Percentiles rank a stretch among this genome's conserved stretches.
phyloP scores from a whole-genome alignment of 768 basidiomycete species.

The Leccinum arenicola region DNA sequence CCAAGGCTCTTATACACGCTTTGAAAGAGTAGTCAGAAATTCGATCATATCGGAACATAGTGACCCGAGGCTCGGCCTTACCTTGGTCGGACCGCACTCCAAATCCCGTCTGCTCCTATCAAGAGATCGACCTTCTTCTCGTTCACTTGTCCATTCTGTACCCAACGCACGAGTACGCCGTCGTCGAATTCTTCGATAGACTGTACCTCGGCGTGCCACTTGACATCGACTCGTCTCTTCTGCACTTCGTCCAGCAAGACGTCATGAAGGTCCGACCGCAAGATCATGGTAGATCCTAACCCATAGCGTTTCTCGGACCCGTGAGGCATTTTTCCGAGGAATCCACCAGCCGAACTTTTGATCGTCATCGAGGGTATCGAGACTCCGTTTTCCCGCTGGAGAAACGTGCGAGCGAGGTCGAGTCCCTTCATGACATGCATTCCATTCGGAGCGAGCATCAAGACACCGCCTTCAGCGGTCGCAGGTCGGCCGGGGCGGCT shows the following conservation, averaged over 20 bases:
- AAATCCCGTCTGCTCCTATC: conserved; percentile 32
- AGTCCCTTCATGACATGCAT: conserved; percentile 29
- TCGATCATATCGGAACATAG: neutral
- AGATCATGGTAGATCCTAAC: conserved; percentile 24
- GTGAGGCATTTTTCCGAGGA: conserved; percentile 24
- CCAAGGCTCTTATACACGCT: conserved; percentile 26
- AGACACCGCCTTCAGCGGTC: conserved; percentile 22
- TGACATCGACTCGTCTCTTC: conserved; percentile 14
- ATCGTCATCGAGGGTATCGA: conserved; percentile 21
- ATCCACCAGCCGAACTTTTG: conserved; percentile 20
- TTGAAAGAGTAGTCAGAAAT: conserved; percentile 2
- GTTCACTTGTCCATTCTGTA: conserved; percentile 15
- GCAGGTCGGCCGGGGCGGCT: conserved; percentile 16
- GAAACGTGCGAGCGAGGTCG: conserved; percentile 21
- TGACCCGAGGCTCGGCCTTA: neutral
- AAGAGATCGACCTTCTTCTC: conserved; percentile 30
- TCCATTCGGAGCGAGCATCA: conserved; percentile 31
- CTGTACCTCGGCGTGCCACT: conserved; percentile 24
- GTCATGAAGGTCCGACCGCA: conserved; percentile 32
- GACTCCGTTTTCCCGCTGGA: conserved; percentile 20
- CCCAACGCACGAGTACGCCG: conserved; percentile 28
- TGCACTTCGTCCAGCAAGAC: conserved; percentile 30
- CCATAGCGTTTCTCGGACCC: conserved; percentile 28
- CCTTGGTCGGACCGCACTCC: conserved; percentile 28
- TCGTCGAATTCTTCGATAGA: conserved; percentile 24